Evolutionary conservation across 2,329 filamentous ascomycete genomes (phyloP).

Genomic region (Aureobasidium namibiae): DNA sequence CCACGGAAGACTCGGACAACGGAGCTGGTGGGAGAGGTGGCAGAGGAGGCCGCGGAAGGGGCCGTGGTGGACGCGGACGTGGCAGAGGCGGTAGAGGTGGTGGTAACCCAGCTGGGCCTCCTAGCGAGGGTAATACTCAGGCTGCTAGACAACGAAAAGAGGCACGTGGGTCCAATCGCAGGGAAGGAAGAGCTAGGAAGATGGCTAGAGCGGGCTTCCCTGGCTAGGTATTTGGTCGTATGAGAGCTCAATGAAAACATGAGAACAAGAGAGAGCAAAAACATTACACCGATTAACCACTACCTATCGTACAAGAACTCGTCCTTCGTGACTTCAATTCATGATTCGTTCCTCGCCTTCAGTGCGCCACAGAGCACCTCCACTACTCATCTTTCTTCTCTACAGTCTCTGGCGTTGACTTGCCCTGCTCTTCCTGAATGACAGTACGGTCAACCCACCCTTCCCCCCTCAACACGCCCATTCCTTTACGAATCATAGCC

Average conservation of each 20-base stretch:
- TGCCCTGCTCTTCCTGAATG: neutral
- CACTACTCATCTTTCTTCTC: constrained; percentile 6
- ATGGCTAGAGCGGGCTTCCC: constrained; percentile 50
- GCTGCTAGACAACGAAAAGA: constrained; percentile 68
- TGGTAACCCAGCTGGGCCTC: constrained; percentile 53
- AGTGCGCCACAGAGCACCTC: neutral
- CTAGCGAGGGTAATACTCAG: constrained; percentile 64
- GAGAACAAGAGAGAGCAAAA: neutral
- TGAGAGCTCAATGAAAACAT: neutral
- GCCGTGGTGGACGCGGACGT: constrained; percentile 34
- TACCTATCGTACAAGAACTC: neutral
- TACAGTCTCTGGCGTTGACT: neutral
- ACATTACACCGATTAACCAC: too few relatives aligned
- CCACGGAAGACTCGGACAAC: constrained; percentile 48
- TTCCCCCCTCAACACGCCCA: constrained; percentile 67
- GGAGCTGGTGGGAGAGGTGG: constrained; percentile 42
- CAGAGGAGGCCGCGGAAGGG: constrained; percentile 36
- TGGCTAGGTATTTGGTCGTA: constrained; percentile 21
- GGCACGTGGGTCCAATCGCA: constrained; percentile 76
- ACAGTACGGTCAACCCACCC: neutral
- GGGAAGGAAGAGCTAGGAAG: constrained; percentile 58
- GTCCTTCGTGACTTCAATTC: neutral
- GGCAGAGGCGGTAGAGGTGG: constrained; percentile 41
- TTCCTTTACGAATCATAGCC: constrained; percentile 57
- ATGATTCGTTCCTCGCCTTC: neutral